These are phyloP conservation scores for Arachis hypogaea DNA, from an alignment of 306 rosid species.

Conservation along the genomic window DNA sequence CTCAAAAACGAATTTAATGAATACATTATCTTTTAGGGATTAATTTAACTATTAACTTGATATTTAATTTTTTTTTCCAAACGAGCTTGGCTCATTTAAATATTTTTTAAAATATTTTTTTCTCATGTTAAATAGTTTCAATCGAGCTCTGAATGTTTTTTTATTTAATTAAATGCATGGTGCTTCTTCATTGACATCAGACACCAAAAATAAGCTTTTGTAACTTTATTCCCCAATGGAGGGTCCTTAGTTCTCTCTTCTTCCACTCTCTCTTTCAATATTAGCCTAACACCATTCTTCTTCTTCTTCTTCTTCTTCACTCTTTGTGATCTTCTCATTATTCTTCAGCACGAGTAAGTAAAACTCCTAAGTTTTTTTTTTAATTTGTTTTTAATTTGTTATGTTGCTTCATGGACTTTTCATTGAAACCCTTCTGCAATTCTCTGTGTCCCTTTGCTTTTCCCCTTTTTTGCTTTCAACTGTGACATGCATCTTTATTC, in stretches of 20 bases:
- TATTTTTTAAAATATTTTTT: too few species aligned
- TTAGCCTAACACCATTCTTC: conserved; percentile 30
- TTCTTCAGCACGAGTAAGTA: conserved; percentile 50
- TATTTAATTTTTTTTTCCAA: too few species aligned
- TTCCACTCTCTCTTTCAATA: conserved; percentile 21
- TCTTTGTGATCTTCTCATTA: conserved; percentile 44
- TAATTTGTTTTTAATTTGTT: neutral
- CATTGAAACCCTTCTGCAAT: neutral
- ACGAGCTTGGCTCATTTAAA: too few species aligned
- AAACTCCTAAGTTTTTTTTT: conserved; percentile 17
- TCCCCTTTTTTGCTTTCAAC: conserved; percentile 28
- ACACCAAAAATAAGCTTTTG: conserved; percentile 59
- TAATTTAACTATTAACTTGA: too few species aligned
- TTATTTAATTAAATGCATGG: conserved; percentile 35
- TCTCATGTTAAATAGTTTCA: too few species aligned
- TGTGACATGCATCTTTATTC: neutral
- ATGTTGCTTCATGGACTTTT: conserved; percentile 26
- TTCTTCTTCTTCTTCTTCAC: conserved; percentile 35
- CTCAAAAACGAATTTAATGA: too few species aligned
- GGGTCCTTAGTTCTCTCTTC: conserved; percentile 57
- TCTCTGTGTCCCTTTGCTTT: conserved; percentile 2
- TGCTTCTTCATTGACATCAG: conserved; percentile 67
- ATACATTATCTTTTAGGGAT: too few species aligned
- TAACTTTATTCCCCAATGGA: conserved; percentile 70
- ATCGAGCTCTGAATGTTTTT: too few species aligned